These are phyloP conservation scores for Articulospora tetracladia DNA, from an alignment of 495 filamentous ascomycete genomes.

Conservation along the genomic window DNA sequence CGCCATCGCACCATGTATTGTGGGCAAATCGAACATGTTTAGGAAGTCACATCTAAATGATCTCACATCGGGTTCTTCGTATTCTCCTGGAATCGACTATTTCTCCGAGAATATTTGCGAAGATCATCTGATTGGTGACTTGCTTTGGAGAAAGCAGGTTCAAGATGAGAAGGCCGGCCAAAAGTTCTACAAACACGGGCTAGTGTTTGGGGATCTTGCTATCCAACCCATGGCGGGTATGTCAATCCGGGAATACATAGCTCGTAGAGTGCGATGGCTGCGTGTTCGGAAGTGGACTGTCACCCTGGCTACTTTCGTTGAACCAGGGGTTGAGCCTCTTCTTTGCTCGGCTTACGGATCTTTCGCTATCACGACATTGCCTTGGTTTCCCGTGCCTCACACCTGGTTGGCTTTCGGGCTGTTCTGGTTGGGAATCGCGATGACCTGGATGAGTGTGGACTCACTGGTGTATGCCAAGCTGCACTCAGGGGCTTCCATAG, in stretches of 20 bases:
- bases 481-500: constrained; percentile 65
- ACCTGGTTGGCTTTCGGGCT: constrained; percentile 67
- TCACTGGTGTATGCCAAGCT: constrained; percentile 67
- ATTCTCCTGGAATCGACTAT: constrained; percentile 73
- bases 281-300: constrained; percentile 95
- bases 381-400: constrained; percentile 52
- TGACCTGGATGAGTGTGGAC: constrained; percentile 71
- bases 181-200: constrained; percentile 69
- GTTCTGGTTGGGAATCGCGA: constrained; percentile 64
- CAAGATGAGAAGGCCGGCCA: constrained; percentile 42
- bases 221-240: constrained; percentile 86
- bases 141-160: constrained; percentile 69
- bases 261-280: constrained; percentile 84
- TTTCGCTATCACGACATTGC: constrained; percentile 71
- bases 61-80: constrained; percentile 39
- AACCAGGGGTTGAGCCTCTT: constrained; percentile 89
- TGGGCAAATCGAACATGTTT: constrained; percentile 99
- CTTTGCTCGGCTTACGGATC: constrained; percentile 76
- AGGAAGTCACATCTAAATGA: constrained; percentile 75
- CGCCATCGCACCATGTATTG: constrained; percentile 83
- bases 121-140: constrained; percentile 91
- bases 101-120: constrained; percentile 97
- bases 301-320: constrained; percentile 81
- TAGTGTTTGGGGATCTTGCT: constrained; percentile 81
- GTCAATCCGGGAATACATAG: constrained; percentile 74